phyloP scores from a whole-genome alignment of 2,329 filamentous ascomycete genomes.

The Aspergillus sojae region DNA sequence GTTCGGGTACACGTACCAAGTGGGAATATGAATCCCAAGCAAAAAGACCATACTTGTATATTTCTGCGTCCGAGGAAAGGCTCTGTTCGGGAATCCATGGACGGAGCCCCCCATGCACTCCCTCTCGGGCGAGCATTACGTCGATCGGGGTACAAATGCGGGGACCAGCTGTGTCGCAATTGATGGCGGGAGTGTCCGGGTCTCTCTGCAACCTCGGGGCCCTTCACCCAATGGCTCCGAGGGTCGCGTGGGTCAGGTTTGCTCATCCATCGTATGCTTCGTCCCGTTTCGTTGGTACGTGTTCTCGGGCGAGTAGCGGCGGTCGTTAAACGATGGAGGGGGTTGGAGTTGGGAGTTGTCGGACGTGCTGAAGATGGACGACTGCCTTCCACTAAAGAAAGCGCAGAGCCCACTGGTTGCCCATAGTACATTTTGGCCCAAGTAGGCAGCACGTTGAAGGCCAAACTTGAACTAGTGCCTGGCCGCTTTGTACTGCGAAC shows the following conservation, averaged over 20 bases:
- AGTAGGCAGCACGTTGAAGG: conserved; percentile 48
- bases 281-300: conserved; percentile 24
- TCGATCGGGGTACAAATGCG: conserved; percentile 68
- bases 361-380: conserved; percentile 34
- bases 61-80: conserved; percentile 68
- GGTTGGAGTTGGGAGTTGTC: conserved; percentile 33
- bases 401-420: conserved; percentile 51
- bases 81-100: conserved; percentile 66
- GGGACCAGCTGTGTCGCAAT: conserved; percentile 70
- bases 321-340: conserved; percentile 34
- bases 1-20: conserved; percentile 56
- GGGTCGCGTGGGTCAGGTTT: conserved; percentile 41
- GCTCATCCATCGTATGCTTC: conserved; percentile 14
- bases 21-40: conserved; percentile 75
- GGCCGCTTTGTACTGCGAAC: conserved; percentile 37
- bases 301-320: conserved; percentile 34
- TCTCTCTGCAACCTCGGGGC: conserved; percentile 29
- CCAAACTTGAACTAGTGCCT: conserved; percentile 49
- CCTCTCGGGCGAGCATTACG: conserved; percentile 55
- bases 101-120: conserved; percentile 74
- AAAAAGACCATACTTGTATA: conserved; percentile 73
- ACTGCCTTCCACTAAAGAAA: conserved; percentile 43
- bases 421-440: conserved; percentile 70
- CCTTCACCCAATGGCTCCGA: conserved; percentile 45
- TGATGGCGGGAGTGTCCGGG: conserved; percentile 38